Percentiles rank a stretch among this genome's conserved stretches.
Conservation (phyloP, 306 rosid genomes). For the Biancaea sappan region DNA sequence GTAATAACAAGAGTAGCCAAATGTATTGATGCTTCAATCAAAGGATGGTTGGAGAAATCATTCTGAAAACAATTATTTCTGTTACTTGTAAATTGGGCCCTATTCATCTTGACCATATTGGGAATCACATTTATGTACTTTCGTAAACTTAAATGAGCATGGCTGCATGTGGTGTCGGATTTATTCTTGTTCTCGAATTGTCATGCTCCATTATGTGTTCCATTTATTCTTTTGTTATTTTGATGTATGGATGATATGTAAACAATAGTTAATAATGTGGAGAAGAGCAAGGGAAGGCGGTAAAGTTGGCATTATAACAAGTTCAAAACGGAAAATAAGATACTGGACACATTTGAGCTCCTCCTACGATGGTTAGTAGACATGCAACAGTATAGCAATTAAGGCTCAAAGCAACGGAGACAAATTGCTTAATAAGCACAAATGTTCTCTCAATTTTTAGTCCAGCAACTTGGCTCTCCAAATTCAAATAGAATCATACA, state of each 20-base stretch:
- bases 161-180: conserved; percentile 7
- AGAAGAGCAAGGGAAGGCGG: background rate
- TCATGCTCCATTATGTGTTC: background rate
- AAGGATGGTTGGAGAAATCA: conserved; percentile 21
- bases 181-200: background rate
- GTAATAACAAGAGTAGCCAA: conserved; percentile 30
- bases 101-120: conserved; percentile 41
- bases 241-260: background rate
- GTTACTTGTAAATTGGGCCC: conserved; percentile 28
- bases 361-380: too few relatives aligned
- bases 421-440: background rate
- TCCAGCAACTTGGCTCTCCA: too few relatives aligned
- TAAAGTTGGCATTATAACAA: conserved; percentile 4
- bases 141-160: conserved; percentile 19
- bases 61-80: conserved; percentile 31
- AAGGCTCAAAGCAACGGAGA: too few relatives aligned
- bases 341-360: background rate
- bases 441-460: too few relatives aligned
- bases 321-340: background rate
- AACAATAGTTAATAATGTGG: background rate
- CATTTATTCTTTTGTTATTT: background rate
- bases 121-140: conserved; percentile 34
- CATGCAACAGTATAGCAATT: too few relatives aligned
- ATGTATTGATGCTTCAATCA: conserved; percentile 23
- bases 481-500: background rate